These are phyloP conservation scores for Smittium mucronatum DNA, from an alignment of 371 early-diverging fungal genomes.

Conservation along the genomic window DNA sequence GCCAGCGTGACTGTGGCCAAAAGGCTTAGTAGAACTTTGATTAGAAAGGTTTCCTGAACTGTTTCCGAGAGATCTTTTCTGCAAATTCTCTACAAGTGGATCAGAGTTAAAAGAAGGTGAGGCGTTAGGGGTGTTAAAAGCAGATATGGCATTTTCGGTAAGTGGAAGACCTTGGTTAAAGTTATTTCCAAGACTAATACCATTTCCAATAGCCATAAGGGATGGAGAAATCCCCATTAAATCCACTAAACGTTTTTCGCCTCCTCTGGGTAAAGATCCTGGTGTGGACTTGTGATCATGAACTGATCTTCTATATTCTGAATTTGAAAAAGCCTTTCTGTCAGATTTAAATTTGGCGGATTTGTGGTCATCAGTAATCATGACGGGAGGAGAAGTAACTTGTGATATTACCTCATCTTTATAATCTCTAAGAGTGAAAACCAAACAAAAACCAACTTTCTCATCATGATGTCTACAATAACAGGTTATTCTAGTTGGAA, in stretches of 20 bases:
- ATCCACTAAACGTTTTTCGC: slow-evolving; percentile 18
- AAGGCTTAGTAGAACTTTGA: slow-evolving; percentile 18
- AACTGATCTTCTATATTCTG: slow-evolving; percentile 29
- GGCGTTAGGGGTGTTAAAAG: background rate
- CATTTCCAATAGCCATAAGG: slow-evolving; percentile 16
- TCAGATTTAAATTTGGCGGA: slow-evolving; percentile 48
- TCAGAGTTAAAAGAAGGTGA: background rate
- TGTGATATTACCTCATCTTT: slow-evolving; percentile 53
- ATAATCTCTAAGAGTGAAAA: slow-evolving; percentile 59
- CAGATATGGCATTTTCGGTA: background rate
- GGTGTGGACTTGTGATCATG: slow-evolving; percentile 16
- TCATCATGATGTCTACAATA: slow-evolving; percentile 90
- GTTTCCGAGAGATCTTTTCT: background rate
- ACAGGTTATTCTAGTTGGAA: slow-evolving; percentile 89
- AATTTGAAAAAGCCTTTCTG: slow-evolving; percentile 23
- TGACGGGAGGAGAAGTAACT: slow-evolving; percentile 79
- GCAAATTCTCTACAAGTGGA: background rate
- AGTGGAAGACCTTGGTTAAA: background rate
- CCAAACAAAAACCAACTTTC: slow-evolving; percentile 75
- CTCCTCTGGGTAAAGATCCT: slow-evolving; percentile 11
- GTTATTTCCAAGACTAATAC: background rate
- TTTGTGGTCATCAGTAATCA: slow-evolving; percentile 95
- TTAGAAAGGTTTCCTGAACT: background rate
- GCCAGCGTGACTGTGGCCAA: slow-evolving; percentile 20
- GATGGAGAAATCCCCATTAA: slow-evolving; percentile 31